phyloP scores from a whole-genome alignment of 2,329 filamentous ascomycete genomes.

The Botrytis deweyae region DNA sequence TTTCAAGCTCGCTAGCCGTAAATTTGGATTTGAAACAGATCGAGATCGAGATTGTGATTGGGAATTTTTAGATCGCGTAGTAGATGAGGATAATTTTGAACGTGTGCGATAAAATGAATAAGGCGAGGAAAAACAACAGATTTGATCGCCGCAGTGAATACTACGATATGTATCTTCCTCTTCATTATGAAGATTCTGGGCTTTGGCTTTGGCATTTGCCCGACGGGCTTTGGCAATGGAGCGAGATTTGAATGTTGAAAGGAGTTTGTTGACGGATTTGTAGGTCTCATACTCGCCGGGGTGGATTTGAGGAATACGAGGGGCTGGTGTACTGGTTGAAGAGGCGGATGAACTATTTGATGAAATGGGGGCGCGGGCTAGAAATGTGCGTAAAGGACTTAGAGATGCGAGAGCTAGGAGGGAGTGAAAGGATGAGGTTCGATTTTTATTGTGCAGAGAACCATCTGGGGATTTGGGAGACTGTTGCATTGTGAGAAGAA shows the following conservation, averaged over 20 bases:
- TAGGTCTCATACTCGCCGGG: conserved; percentile 5
- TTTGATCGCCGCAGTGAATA: conserved; percentile 18
- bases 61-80: not conserved
- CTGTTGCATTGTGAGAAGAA: not conserved
- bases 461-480: not conserved
- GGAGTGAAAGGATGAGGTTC: not conserved
- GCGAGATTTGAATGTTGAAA: conserved; percentile 6
- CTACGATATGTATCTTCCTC: conserved; percentile 14
- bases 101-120: conserved; percentile 15
- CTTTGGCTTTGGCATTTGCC: not conserved
- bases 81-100: not conserved
- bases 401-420: not conserved
- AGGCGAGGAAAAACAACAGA: conserved; percentile 5
- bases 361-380: not conserved
- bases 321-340: not conserved
- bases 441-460: not conserved
- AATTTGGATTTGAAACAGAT: conserved; percentile 8
- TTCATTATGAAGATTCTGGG: not conserved
- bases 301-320: conserved; percentile 2
- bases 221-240: not conserved
- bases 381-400: not conserved
- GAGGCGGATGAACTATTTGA: not conserved
- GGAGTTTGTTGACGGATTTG: not conserved
- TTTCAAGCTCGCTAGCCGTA: not conserved
- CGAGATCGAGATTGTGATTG: not conserved